Base-by-base conservation (phyloP, 768 basidiomycete genomes). In the Collybiopsis luxurians region DNA sequence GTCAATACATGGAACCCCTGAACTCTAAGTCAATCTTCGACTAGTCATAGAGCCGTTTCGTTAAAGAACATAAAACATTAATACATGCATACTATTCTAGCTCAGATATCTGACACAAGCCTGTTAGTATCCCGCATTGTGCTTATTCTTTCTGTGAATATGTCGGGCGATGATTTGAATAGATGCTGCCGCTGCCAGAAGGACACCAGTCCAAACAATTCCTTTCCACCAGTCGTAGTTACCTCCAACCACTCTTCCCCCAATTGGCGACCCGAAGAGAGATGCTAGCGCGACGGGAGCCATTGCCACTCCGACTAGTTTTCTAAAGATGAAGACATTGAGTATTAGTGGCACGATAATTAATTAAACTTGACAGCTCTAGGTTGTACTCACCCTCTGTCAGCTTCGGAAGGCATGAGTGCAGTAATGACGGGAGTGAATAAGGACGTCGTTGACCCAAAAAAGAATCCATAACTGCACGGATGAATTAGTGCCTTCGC, bases 331-430 rank as follows among this genome's bases (percentile, higher is more conserved):
- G 17, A 38, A 27, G 26, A 2, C 9, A 31, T 13, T 13, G 24
- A 27, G n/a, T 24, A 26, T 19, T 3, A 36, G 24, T 4, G n/a
- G 9, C 15, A n/a, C 11, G 36, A 9, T 19, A 26, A 39, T 17
- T 5, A 27, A 42, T 42, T 21, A 5, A 17, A 10, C 4, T n/a
- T n/a, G n/a, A n/a, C n/a, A n/a, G n/a, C n/a, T n/a, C n/a, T n/a
- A 28, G 21, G 15, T 38, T 15, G 2, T 2, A 40, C 50, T 51
- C 3, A 51, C 50, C 53, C 53, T 54, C 53, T 54, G n/a, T 54
- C 53, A 11, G 53, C 53, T 54, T 54, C 40, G 4, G 53, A 44
- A 45, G 53, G 39, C 53, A 54, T 54, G 24, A 54, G 21, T 3
- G 53, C 40, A 31, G 53, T 54, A 19, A 54, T 44, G 12, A 45